A percentile compares a stretch with the other conserved stretches of the same genome.
Conservation (phyloP, 2,329 filamentous ascomycete species). For the Fusarium sp. region DNA sequence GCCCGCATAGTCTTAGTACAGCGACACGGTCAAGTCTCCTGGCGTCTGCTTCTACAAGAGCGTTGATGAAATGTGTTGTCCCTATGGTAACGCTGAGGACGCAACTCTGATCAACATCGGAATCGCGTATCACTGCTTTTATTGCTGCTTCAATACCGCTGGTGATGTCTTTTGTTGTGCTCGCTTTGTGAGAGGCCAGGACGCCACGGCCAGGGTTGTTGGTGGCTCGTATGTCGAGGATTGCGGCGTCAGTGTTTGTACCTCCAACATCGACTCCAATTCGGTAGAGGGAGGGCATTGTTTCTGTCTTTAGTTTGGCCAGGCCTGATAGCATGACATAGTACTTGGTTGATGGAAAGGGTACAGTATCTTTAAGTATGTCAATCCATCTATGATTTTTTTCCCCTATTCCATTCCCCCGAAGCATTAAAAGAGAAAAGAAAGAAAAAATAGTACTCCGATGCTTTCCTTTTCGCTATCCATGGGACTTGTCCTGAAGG, state of each 20-base stretch:
- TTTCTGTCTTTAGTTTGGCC: not conserved
- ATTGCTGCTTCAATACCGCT: conserved; percentile 61
- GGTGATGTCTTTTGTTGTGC: conserved; percentile 63
- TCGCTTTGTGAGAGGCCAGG: conserved; percentile 60
- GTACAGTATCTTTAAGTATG: not conserved
- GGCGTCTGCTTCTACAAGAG: conserved; percentile 59
- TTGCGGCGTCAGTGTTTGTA: conserved; percentile 58
- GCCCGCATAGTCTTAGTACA: conserved; percentile 58
- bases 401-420: not conserved
- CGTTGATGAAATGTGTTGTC: conserved; percentile 63
- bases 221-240: conserved; percentile 55
- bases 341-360: not conserved
- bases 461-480: conserved; percentile 11
- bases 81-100: conserved; percentile 62
- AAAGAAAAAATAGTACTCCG: not conserved
- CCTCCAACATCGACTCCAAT: conserved; percentile 58
- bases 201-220: conserved; percentile 54
- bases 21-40: conserved; percentile 57
- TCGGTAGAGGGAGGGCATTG: conserved; percentile 55
- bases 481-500: not conserved
- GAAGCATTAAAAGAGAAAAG: not conserved
- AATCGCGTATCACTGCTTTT: conserved; percentile 53
- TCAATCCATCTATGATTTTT: not conserved
- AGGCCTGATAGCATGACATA: conserved; percentile 15
- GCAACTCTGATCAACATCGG: conserved; percentile 51